Evolutionary conservation across 352 stramenopile species (phyloP).

Genomic region (Phytopythium aichiense): DNA sequence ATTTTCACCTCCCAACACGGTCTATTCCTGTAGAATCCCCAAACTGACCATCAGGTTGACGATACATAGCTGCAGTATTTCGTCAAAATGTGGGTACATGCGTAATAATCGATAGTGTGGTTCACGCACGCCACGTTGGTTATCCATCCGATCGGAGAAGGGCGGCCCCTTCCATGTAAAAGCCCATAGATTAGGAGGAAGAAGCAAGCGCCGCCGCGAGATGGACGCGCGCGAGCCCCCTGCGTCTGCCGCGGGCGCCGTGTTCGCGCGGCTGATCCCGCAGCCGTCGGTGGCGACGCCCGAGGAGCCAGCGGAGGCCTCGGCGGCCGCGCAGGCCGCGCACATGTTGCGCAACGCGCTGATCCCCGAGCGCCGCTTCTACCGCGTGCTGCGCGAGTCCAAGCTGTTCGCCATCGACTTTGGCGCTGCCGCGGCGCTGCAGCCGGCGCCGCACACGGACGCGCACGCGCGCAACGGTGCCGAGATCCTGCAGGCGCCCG

Average conservation of each 20-base stretch:
- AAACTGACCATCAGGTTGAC: neutral
- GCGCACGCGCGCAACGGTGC: constrained; percentile 13
- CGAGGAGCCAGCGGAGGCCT: neutral
- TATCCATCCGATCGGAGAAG: neutral
- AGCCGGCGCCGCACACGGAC: constrained; percentile 7
- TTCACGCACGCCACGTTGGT: neutral
- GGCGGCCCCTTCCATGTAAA: neutral
- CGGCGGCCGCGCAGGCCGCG: constrained; percentile 9
- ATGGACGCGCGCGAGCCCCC: constrained; percentile 14
- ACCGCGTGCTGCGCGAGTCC: constrained; percentile 60
- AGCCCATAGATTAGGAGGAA: no score
- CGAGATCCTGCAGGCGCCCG: constrained; percentile 7
- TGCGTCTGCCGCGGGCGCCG: constrained; percentile 10
- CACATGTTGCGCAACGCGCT: constrained; percentile 31
- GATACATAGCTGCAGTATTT: neutral
- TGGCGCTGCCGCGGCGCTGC: constrained; percentile 6
- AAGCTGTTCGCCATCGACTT: constrained; percentile 68
- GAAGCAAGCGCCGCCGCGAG: no score
- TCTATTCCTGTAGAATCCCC: neutral
- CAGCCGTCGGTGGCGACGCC: constrained; percentile 16
- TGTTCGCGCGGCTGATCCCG: constrained; percentile 41
- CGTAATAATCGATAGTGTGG: neutral
- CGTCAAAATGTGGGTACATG: no score
- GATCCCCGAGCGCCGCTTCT: constrained; percentile 51
- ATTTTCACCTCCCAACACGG: neutral